phyloP scores from a whole-genome alignment of 2,329 filamentous ascomycete genomes.

The Colletotrichum noveboracense region DNA sequence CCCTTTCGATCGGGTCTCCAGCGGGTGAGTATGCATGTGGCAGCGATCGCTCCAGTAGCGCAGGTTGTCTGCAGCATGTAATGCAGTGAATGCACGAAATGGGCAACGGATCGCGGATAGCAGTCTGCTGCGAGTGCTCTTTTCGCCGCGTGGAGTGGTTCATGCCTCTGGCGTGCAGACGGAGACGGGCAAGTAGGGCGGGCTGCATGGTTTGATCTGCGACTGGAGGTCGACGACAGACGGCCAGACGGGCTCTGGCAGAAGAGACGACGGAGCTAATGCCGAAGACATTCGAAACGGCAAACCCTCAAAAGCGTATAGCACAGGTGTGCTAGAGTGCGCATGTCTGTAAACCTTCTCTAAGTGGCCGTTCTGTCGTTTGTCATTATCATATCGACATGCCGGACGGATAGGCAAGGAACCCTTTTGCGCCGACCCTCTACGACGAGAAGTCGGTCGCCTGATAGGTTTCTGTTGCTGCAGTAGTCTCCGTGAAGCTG shows the following conservation, averaged over 20 bases:
- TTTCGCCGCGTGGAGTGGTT: background rate
- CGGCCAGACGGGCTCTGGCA: background rate
- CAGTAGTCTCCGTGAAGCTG: background rate
- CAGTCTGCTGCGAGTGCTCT: background rate
- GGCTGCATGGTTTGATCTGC: conserved; percentile 8
- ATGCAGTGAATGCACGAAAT: background rate
- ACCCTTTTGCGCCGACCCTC: background rate
- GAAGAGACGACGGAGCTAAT: background rate
- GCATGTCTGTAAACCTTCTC: background rate
- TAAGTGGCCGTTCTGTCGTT: background rate
- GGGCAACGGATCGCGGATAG: background rate
- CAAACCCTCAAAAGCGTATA: background rate
- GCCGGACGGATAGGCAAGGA: conserved; percentile 13
- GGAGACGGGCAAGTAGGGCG: background rate
- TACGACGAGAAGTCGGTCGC: background rate
- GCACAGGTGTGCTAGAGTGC: background rate
- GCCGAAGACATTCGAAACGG: background rate
- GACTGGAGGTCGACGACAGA: background rate
- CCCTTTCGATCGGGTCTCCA: conserved; percentile 2
- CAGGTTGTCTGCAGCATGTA: background rate
- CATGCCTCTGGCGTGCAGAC: background rate
- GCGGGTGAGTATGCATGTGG: background rate
- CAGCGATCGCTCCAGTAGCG: conserved; percentile 4
- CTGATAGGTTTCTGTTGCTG: background rate
- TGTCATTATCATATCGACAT: background rate